Evolutionary conservation across 2,329 filamentous ascomycete genomes (phyloP), one percentile per base, ranked within the genome.

Genomic region (Triangularia verruculosa): DNA sequence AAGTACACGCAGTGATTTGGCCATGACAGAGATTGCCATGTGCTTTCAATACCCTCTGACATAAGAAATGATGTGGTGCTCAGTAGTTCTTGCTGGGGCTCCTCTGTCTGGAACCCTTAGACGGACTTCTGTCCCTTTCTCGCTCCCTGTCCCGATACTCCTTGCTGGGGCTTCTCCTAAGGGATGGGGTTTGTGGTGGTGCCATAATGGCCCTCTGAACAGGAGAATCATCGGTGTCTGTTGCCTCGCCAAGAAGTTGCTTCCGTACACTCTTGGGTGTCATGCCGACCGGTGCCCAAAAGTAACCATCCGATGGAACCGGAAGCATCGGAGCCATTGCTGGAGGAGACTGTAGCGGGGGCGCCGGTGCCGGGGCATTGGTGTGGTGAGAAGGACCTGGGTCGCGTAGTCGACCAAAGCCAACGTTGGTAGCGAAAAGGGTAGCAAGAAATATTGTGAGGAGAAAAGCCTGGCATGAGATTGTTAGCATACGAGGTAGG

Each of bases 151-250:
- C 81, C 0, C 74, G 39, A 8, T 47, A 47, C n/a, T 47, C 76
- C 69, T 86, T 86, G 65, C 75, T 80, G 0, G 82, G 82, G 68
- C 77, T 83, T 59, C 79, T 76, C 59, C 80, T 77, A 7, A 73
- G 71, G 7, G 78, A 79, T 3, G 83, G 82, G 2, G 80, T 82
- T 63, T 77, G 77, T 4, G 78, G 77, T 3, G 79, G 74, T n/a
- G n/a, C n/a, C 60, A 80, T 75, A 17, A 84, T 71, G 0, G 75
- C 68, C 63, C 75, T 79, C 61, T 77, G 73, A 4, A 76, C 76
- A 0, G 82, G 81, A 7, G 82, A 82, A 2, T 73, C 79, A 61
- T 86, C 84, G 2, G 82, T 84, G 47, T 86, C 83, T 0, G 79
- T 81, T 1, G 74, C 79, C 8, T 83, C 81, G 57, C 79, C 70